Base-by-base conservation (phyloP, 352 stramenopile genomes). In the Phytophthora crassamura region DNA sequence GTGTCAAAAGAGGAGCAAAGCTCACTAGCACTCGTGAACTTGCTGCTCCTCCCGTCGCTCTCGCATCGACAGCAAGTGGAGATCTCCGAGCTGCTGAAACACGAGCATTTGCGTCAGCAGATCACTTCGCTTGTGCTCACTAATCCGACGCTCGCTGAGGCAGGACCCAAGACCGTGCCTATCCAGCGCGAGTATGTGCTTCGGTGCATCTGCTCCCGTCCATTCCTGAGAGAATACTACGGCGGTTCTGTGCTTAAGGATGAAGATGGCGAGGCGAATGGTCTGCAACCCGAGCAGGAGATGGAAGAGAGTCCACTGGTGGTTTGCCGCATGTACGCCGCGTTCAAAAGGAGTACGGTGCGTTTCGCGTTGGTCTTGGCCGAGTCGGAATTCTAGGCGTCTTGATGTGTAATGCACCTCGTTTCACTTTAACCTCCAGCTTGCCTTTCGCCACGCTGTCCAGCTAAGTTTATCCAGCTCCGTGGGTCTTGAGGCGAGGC, bases 251-350 rank as follows among this genome's bases (percentile, higher is more conserved):
- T 48, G 18, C 35, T 67, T 1, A 32, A 67, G 16, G 62, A 75
- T 8, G 50, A 83, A 4, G 60, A 80, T 36, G 45, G 15, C 4
- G 55, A 70, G 22, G 7, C 28, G 8, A 55, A 11, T 28, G 12
- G 15, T 33, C n/a, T n/a, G 3, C 49, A 67, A n/a, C 56, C 62
- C n/a, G 64, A 72, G 15, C 33, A 69, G 41, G 58, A 62, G 47
- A 45, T 75, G 20, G 82, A 90, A 14, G 76, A 86, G 30, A 91
- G 77, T 35, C 87, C 82, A 0, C 60, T 91, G 30, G 82, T 91
- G 14, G 80, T 93, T 15, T 91, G 82, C 59, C 84, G 87, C 36
- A 90, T 95, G 79, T 95, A 93, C 60, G 87, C 84, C 10, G 72
- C 72, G 22, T 95, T 93, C 55, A 79, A 81, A 51, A 89, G 85